Evolutionary conservation across 805 yeast species (phyloP), one percentile per base, ranked within the genome.

Genomic region (Wickerhamiella domercqiae): DNA sequence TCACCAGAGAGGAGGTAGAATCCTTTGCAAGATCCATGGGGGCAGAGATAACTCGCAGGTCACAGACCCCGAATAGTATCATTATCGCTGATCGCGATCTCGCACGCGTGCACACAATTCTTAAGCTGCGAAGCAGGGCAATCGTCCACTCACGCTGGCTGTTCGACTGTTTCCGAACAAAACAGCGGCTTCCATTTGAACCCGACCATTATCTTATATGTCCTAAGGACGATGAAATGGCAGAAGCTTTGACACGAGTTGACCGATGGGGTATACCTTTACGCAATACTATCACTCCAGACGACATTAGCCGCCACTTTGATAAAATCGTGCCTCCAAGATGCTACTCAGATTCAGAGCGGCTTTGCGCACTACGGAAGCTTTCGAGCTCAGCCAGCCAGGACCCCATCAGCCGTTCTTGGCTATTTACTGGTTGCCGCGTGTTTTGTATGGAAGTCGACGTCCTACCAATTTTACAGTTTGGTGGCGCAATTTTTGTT

Each of bases 121-220:
- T 38, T 4, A 9, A 24, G 17, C 19, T 22, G 59, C 21, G 61
- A 51, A 39, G 38, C 47, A 9, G 67, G 71, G 80, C 76, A 48
- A 61, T 87, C 0, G 51, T 83, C 5, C 64, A 57, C 36, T 83
- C 93, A 1, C 53, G 58, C 21, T 87, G 94, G 94, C 52, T 82
- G 4, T 61, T 72, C 32, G 86, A 80, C 45, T 73, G 90, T 47
- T 57, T 80, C 2, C 49, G 53, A 14, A 52, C 60, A 11, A 48
- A 53, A 1, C 36, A 47, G 2, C 33, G 73, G 2, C 54, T 81
- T 0, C 66, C 64, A 2, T 46, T 78, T 5, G 93, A 80, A 46
- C 78, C 81, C 5, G 34, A 33, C 1, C 77, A 81, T 48, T 60
- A 76, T 28, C 66, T 39, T 68, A 19, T 47, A 46, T 35, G 70